These are phyloP conservation scores for Apiospora kogelbergensis DNA, from an alignment of 2,329 filamentous ascomycete genomes.

Conservation along the genomic window DNA sequence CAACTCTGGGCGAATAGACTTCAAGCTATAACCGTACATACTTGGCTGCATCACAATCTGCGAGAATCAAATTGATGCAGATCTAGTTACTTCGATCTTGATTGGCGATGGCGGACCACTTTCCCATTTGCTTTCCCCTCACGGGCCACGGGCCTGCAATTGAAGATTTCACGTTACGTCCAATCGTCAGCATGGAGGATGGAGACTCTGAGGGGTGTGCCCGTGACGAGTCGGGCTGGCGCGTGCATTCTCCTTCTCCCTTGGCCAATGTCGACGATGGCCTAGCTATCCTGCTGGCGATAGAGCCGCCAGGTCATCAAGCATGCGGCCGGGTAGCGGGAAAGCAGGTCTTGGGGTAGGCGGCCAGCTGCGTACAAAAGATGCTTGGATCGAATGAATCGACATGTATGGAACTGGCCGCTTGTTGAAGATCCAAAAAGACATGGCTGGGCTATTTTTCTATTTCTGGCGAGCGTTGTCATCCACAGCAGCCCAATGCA, in stretches of 20 bases:
- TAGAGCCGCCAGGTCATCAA: slow-evolving; percentile 4
- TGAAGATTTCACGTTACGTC: slow-evolving; percentile 4
- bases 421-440: slow-evolving; percentile 15
- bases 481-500: slow-evolving; percentile 4
- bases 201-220: background rate
- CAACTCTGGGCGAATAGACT: background rate
- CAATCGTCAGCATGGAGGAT: background rate
- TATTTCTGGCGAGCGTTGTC: slow-evolving; percentile 26
- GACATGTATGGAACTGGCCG: slow-evolving; percentile 16
- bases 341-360: slow-evolving; percentile 9
- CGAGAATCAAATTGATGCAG: background rate
- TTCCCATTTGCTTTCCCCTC: background rate
- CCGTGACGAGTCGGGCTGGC: background rate
- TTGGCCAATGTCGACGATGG: background rate
- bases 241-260: background rate
- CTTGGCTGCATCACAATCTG: slow-evolving; percentile 1
- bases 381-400: slow-evolving; percentile 13
- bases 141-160: background rate
- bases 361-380: slow-evolving; percentile 3
- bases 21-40: background rate
- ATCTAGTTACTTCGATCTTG: background rate
- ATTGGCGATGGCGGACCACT: slow-evolving; percentile 6
- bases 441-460: slow-evolving; percentile 14
- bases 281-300: background rate
- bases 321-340: background rate